Evolutionary conservation across 345 rosid species (phyloP).

Genomic region (Salix suchowensis): DNA sequence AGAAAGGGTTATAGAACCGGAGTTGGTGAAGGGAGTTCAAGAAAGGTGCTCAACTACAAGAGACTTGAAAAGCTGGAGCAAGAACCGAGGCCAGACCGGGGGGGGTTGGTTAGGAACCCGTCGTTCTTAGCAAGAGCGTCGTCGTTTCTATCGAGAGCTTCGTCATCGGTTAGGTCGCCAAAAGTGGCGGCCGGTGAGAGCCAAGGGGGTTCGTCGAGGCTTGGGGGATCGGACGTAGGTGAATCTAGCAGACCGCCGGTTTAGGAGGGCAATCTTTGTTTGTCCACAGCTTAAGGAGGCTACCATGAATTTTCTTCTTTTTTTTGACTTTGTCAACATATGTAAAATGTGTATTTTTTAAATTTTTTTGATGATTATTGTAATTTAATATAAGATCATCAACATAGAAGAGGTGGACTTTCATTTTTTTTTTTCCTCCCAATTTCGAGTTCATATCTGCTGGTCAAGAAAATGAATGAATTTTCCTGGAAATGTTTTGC

Average conservation of each 20-base stretch:
- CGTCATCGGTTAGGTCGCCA: conserved; percentile 27
- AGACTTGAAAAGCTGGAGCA: conserved; percentile 30
- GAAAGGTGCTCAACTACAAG: conserved; percentile 15
- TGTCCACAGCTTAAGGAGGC: background rate
- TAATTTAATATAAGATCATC: background rate
- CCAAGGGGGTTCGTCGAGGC: conserved; percentile 29
- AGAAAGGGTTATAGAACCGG: conserved; percentile 39
- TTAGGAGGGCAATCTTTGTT: conserved; percentile 12
- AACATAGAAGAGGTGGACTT: background rate
- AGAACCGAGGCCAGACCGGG: conserved; percentile 43
- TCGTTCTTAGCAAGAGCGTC: conserved; percentile 50
- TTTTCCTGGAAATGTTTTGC: background rate
- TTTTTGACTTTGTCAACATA: background rate
- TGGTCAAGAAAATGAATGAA: background rate
- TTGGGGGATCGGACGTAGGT: conserved; percentile 15
- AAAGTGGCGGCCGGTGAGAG: conserved; percentile 38
- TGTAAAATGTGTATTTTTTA: background rate
- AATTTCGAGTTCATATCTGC: background rate
- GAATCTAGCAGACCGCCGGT: conserved; percentile 51
- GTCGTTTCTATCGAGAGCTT: conserved; percentile 31
- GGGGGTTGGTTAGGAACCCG: conserved; percentile 42
- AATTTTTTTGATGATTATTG: background rate
- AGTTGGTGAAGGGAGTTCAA: conserved; percentile 39
- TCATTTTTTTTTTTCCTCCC: background rate
- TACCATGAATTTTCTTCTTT: background rate